phyloP scores from a whole-genome alignment of 352 stramenopile species.

The Phytophthora agathidicida region DNA sequence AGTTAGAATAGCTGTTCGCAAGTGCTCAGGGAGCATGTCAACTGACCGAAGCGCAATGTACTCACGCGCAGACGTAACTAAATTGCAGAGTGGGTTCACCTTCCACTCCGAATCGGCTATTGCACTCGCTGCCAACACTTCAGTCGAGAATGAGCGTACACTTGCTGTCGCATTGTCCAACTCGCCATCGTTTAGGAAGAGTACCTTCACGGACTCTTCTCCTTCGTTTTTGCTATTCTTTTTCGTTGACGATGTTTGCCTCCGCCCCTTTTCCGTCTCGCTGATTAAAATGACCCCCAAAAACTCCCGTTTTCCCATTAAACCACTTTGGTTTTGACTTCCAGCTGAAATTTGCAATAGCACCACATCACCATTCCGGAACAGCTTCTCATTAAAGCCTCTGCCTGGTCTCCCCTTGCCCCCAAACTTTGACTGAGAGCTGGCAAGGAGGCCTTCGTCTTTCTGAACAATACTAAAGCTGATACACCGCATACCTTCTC shows the following conservation, averaged over 20 bases:
- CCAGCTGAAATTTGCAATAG: slow-evolving; percentile 52
- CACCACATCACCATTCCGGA: slow-evolving; percentile 83
- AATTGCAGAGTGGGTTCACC: slow-evolving; percentile 73
- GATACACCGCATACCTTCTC: slow-evolving; percentile 84
- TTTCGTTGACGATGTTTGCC: slow-evolving; percentile 45
- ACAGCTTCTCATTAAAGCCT: slow-evolving; percentile 67
- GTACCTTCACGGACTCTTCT: slow-evolving; percentile 70
- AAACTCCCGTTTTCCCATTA: slow-evolving; percentile 66
- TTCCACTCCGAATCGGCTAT: slow-evolving; percentile 83
- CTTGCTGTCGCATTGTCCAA: slow-evolving; percentile 71
- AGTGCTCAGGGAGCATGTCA: slow-evolving; percentile 82
- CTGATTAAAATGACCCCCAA: slow-evolving; percentile 80
- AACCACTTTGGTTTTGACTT: slow-evolving; percentile 38
- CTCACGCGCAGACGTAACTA: slow-evolving; percentile 81
- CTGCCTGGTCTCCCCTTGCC: slow-evolving; percentile 23
- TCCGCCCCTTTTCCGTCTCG: slow-evolving; percentile 69
- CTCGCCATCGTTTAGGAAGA: slow-evolving; percentile 86
- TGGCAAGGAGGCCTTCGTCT: slow-evolving; percentile 37
- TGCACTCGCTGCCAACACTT: slow-evolving; percentile 64
- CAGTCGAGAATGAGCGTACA: slow-evolving; percentile 64
- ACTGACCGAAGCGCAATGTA: slow-evolving; percentile 86
- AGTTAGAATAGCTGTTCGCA: slow-evolving; percentile 80
- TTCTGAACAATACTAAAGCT: slow-evolving; percentile 73
- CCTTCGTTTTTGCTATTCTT: slow-evolving; percentile 58
- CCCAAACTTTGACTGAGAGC: slow-evolving; percentile 38